Conservation (phyloP, 768 basidiomycete genomes). For the Suillus hirtellus region DNA sequence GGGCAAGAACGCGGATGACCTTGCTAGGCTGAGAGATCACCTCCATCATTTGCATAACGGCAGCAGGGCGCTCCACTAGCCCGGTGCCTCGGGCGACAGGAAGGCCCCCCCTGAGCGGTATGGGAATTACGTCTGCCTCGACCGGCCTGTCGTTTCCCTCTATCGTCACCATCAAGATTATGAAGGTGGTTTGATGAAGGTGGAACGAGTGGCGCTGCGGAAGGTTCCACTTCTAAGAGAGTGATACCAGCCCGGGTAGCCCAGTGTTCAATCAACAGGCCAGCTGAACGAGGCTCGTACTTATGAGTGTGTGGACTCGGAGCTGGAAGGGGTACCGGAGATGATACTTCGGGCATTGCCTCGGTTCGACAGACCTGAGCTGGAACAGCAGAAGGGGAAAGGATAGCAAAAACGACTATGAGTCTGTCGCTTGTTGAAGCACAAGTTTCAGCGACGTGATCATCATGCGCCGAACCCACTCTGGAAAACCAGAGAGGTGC, state of each 20-base stretch:
- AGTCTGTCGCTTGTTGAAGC: slow-evolving; percentile 27
- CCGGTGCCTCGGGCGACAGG: slow-evolving; percentile 33
- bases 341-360: slow-evolving; percentile 29
- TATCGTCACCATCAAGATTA: slow-evolving; percentile 36
- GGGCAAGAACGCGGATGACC: slow-evolving; percentile 76
- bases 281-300: slow-evolving; percentile 65
- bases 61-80: slow-evolving; percentile 75
- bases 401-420: slow-evolving; percentile 65
- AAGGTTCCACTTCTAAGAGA: slow-evolving; percentile 52
- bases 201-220: slow-evolving; percentile 14
- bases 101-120: slow-evolving; percentile 15
- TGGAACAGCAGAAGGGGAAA: slow-evolving; percentile 33
- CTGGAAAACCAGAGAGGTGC: slow-evolving; percentile 52
- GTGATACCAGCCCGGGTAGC: slow-evolving; percentile 61
- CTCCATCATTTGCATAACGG: slow-evolving; percentile 83
- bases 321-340: slow-evolving; percentile 68
- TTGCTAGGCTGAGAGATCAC: slow-evolving; percentile 71
- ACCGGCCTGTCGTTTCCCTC: slow-evolving; percentile 26
- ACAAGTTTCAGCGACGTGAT: slow-evolving; percentile 44
- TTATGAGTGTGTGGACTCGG: slow-evolving; percentile 55
- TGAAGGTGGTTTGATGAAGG: slow-evolving; percentile 20
- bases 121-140: slow-evolving; percentile 33
- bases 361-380: slow-evolving; percentile 30
- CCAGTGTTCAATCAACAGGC: slow-evolving; percentile 66
- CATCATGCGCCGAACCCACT: slow-evolving; percentile 85